A percentile compares a stretch with the other conserved stretches of the same genome.
These are phyloP conservation scores for Myochromella boudieri DNA, from an alignment of 768 basidiomycete species.

Conservation along the genomic window DNA sequence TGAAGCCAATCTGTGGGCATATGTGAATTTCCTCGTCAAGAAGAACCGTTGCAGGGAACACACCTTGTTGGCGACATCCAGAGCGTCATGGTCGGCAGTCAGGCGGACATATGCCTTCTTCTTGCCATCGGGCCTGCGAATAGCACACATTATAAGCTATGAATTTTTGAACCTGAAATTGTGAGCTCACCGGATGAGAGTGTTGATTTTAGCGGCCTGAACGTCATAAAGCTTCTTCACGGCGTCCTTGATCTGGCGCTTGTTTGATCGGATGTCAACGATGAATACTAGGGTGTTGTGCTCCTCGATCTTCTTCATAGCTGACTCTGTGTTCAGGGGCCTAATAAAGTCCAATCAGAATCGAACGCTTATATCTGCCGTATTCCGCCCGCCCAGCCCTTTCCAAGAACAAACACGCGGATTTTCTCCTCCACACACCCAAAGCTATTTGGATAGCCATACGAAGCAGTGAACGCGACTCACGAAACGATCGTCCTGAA, in stretches of 20 bases:
- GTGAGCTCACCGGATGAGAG: constrained; percentile 82
- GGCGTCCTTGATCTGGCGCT: constrained; percentile 98
- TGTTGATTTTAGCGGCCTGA: constrained; percentile 95
- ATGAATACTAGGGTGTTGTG: constrained; percentile 99
- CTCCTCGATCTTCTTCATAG: constrained; percentile 99
- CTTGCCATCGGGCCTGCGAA: constrained; percentile 86
- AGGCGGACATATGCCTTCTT: constrained; percentile 99
- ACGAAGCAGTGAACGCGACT: constrained; percentile 30
- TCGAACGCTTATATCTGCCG: no score
- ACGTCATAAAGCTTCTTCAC: constrained; percentile 99
- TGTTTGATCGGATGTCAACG: constrained; percentile 93
- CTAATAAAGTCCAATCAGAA: constrained; percentile 30
- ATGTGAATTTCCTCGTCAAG: neutral
- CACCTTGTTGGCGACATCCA: constrained; percentile 98
- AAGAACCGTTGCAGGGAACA: constrained; percentile 8
- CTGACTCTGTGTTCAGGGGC: constrained; percentile 91
- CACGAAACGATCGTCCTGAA: constrained; percentile 92
- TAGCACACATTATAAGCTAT: no score
- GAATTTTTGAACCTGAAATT: no score
- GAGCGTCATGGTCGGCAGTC: constrained; percentile 92
- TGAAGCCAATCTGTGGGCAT: constrained; percentile 80
- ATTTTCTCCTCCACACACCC: neutral
- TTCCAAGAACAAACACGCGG: no score
- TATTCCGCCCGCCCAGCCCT: no score
- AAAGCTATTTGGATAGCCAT: no score